Base-by-base conservation (phyloP, 176 grass and related monocot genomes). In the Avena insularis region DNA sequence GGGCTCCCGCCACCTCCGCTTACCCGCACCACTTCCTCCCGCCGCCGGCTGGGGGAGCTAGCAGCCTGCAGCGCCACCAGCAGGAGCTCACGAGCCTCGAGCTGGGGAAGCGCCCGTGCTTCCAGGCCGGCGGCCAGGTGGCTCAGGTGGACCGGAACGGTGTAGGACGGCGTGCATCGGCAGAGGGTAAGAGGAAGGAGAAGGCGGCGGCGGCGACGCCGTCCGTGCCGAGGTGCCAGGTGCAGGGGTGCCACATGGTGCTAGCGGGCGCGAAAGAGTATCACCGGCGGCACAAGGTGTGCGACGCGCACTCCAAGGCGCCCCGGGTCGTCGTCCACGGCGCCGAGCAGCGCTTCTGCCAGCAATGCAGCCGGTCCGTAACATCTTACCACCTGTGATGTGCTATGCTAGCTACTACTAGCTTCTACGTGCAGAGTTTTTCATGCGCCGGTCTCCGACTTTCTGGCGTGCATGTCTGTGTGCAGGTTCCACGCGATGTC, bases 241-340 rank as follows among this genome's bases (percentile, higher is more conserved):
- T 95, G 87, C 89, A 95, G 67, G 88, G 93, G 5, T 95, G 95
- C 87, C 76, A 88, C 65, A 64, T 82, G 38, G 63, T 21, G 65
- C 91, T 92, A 27, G 78, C 38, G 36, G 89, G 83, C 5, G 87
- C 83, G 12, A 97, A 95, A 77, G 92, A 95, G 13, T 97, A 97
- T 81, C 95, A 97, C 92, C 89, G 86, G 47, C 87, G 95, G 71
- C 95, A 97, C 84, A 94, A 92, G 88, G 95, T 97, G 78, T 97
- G 95, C 74, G 92, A 90, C 82, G 62, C 77, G 85, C 92, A 97
- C 89, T 91, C 95, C 72, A 97, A 97, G 69, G 89, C 95, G 11
- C 88, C 92, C 54, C 56, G 73, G 15, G 93, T 93, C 88, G 72
- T 93, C n/a, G 87, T 98, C 33, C 89, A 88, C 62, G 90, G 95